These are phyloP conservation scores for Escallonia herrerae DNA, from an alignment of 129 eudicot species.

Conservation along the genomic window DNA sequence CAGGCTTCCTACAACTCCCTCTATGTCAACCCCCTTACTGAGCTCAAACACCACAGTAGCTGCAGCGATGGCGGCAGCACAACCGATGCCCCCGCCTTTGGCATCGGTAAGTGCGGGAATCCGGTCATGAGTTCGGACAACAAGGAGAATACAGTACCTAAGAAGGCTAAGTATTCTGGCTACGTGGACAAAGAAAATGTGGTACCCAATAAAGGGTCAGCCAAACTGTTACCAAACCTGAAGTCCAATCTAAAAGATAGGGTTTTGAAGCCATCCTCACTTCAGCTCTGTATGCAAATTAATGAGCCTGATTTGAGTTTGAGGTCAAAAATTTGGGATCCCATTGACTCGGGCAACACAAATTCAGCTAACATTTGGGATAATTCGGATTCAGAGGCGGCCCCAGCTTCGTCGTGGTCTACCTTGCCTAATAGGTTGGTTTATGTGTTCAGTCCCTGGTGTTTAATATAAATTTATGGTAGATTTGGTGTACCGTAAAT, in stretches of 20 bases:
- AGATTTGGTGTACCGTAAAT: no score
- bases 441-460: neutral
- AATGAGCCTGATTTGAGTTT: slow-evolving; percentile 55
- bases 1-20: slow-evolving; percentile 43
- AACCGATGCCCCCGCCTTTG: slow-evolving; percentile 9
- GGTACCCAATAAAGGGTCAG: slow-evolving; percentile 4
- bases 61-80: slow-evolving; percentile 19
- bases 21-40: slow-evolving; percentile 47
- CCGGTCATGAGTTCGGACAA: slow-evolving; percentile 16
- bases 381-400: slow-evolving; percentile 88
- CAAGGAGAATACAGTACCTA: slow-evolving; percentile 43
- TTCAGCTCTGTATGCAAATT: slow-evolving; percentile 70
- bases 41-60: slow-evolving; percentile 40
- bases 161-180: slow-evolving; percentile 5
- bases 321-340: slow-evolving; percentile 36
- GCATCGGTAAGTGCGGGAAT: slow-evolving; percentile 19
- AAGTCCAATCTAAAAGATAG: slow-evolving; percentile 37
- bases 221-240: slow-evolving; percentile 21
- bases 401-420: slow-evolving; percentile 95
- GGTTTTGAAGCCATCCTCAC: slow-evolving; percentile 66
- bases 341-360: slow-evolving; percentile 38
- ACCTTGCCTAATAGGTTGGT: slow-evolving; percentile 75
- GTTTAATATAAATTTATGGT: neutral
- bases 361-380: slow-evolving; percentile 76
- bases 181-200: slow-evolving; percentile 34